Conservation (phyloP, 768 basidiomycete genomes). For the Mycena sanguinolenta region DNA sequence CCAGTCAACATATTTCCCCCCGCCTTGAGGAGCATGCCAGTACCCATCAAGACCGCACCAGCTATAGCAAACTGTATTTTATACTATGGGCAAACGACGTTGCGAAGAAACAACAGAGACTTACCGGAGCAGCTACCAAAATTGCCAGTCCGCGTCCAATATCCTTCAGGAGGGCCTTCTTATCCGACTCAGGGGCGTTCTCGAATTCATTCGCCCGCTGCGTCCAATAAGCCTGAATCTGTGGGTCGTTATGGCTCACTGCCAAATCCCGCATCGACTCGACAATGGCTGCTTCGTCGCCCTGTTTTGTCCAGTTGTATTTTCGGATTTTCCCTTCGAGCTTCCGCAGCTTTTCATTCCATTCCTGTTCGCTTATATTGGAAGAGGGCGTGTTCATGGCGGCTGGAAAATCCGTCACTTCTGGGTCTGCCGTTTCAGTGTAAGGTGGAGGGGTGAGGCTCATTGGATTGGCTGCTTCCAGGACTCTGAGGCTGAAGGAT, state of each 20-base stretch:
- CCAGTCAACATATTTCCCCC: conserved; percentile 18
- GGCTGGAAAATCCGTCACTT: background rate
- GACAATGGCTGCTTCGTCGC: conserved; percentile 26
- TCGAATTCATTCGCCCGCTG: conserved; percentile 28
- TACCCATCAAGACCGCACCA: conserved; percentile 13
- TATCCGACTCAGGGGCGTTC: conserved; percentile 24
- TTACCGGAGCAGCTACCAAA: conserved; percentile 25
- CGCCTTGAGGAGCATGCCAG: conserved; percentile 25
- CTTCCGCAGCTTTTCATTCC: conserved; percentile 23
- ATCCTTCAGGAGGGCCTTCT: conserved; percentile 17
- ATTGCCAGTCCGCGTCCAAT: conserved; percentile 22
- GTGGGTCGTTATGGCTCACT: conserved; percentile 26
- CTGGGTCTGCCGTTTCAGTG: background rate
- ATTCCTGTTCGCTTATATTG: conserved; percentile 22
- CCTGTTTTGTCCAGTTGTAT: conserved; percentile 31
- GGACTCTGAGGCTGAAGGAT: background rate
- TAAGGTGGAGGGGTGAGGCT: too few species aligned
- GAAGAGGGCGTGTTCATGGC: background rate
- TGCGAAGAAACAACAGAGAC: background rate
- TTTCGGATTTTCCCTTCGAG: conserved; percentile 29
- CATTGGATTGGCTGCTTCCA: background rate
- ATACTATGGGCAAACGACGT: background rate
- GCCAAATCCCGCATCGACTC: conserved; percentile 32
- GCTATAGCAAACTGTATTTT: conserved; percentile 15
- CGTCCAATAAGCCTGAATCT: conserved; percentile 33